A percentile compares a stretch with the other conserved stretches of the same genome.
These are phyloP conservation scores for Aspergillus sp. DNA, from an alignment of 2,329 filamentous ascomycete species.

Conservation along the genomic window DNA sequence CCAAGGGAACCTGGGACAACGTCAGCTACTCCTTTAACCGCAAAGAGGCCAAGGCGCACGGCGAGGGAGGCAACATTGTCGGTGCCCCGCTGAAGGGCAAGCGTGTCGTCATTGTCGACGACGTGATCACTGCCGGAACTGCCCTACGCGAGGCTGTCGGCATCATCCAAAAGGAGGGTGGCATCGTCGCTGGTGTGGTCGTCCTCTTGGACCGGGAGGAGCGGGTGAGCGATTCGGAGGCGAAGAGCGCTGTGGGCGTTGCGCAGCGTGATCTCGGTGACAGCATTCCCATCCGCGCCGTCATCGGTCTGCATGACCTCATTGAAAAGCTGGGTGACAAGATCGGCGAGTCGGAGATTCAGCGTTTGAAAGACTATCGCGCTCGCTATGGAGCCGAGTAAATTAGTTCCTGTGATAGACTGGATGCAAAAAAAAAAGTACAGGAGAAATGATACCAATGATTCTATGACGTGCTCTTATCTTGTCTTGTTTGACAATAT, in stretches of 20 bases:
- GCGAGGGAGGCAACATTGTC: slow-evolving; percentile 90
- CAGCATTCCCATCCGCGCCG: slow-evolving; percentile 73
- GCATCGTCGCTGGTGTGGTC: slow-evolving; percentile 79
- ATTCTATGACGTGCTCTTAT: not conserved
- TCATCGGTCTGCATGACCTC: slow-evolving; percentile 71
- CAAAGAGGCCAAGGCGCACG: slow-evolving; percentile 95
- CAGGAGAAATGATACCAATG: slow-evolving; percentile 22
- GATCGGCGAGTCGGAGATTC: slow-evolving; percentile 61
- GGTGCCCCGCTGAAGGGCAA: slow-evolving; percentile 82
- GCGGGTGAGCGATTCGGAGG: slow-evolving; percentile 59
- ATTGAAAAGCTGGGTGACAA: slow-evolving; percentile 64
- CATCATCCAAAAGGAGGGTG: slow-evolving; percentile 83
- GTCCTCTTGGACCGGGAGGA: slow-evolving; percentile 64
- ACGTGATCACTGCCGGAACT: slow-evolving; percentile 93
- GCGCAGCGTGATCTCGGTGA: slow-evolving; percentile 72
- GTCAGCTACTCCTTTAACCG: slow-evolving; percentile 89
- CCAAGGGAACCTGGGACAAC: slow-evolving; percentile 59
- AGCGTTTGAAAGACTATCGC: slow-evolving; percentile 71
- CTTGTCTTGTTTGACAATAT: not conserved
- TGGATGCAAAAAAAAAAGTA: not conserved
- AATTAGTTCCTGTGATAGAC: slow-evolving; percentile 1
- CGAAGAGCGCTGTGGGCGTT: slow-evolving; percentile 78
- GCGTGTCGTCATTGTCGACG: slow-evolving; percentile 86
- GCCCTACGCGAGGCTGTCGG: slow-evolving; percentile 89
- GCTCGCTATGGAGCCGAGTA: slow-evolving; percentile 40